Base-by-base conservation (phyloP, 371 early-diverging fungal genomes). In the Lichtheimia hyalospora region DNA sequence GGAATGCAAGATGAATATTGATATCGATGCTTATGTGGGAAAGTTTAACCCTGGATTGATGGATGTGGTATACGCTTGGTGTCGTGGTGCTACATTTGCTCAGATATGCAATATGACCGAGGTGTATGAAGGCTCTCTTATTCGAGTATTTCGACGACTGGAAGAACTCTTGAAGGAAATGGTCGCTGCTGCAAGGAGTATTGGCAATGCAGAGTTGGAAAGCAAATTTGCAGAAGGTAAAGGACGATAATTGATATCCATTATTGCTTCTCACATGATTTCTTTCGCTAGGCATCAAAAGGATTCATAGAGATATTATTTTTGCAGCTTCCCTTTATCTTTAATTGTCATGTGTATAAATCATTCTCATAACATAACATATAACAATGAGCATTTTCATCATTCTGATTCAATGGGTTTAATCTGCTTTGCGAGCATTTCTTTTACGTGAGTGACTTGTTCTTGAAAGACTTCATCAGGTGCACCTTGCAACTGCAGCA, bases 11-110 rank as follows among this genome's bases (percentile, higher is more conserved):
- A 81, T 98, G 64, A 67, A 81, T 7, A 81, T 92, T 14, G 92
- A 92, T 68, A 84, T 84, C 62, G 88, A 92, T 28, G 92, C 89
- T 52, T 96, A 95, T 60, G 86, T 96, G 3, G 74, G 84, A 52
- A 79, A 75, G 18, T 97, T 96, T 77, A 87, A 88, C 15, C 88
- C 94, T 2, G 94, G 95, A 48, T 67, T 99, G 54, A 99, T 99
- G 99, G 96, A 98, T 66, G 93, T 97, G 14, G 98, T 97, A 21
- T 96, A 88, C 69, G 92, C 93, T n/a, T 99, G 99, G 99, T 86
- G 89, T 64, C 79, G 90, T 63, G 99, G 99, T 0, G 92, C 95
- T 43, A 95, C 92, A 63, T 99, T 99, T 78, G 77, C 81, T 20
- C 92, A 96, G 64, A 96, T 99, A 62, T 97, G 97, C 77, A 89